A percentile compares a stretch with the other conserved stretches of the same genome.
phyloP scores from a whole-genome alignment of 1,284 basidiomycete genomes.

The Leccinum subspadiceum region DNA sequence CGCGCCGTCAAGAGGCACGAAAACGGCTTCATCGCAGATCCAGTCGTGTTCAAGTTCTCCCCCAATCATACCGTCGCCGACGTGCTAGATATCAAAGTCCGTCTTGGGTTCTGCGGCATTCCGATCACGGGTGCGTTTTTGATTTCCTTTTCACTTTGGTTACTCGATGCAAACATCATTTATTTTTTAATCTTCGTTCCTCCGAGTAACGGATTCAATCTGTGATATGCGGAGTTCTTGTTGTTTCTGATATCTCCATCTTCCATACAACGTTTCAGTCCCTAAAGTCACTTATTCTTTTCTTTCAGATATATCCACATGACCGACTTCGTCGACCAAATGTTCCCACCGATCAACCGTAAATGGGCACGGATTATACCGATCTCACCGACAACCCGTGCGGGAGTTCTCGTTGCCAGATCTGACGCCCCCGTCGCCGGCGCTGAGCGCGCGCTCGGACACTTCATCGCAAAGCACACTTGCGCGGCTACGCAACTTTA shows the following conservation, averaged over 20 bases:
- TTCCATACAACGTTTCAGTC: slow-evolving; percentile 12
- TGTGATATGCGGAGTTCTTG: slow-evolving; percentile 67
- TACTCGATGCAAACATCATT: slow-evolving; percentile 46
- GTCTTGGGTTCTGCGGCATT: slow-evolving; percentile 94
- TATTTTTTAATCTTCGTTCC: slow-evolving; percentile 82
- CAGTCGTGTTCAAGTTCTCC: slow-evolving; percentile 68
- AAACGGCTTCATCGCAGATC: slow-evolving; percentile 98
- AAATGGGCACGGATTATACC: no score
- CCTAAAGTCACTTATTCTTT: slow-evolving; percentile 17
- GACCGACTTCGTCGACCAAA: no score
- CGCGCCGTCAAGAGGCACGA: slow-evolving; percentile 97
- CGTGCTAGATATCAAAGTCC: slow-evolving; percentile 91
- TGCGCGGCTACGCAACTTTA: no score
- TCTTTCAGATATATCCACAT: no score
- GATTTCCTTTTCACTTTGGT: slow-evolving; percentile 4
- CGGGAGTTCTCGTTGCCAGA: no score
- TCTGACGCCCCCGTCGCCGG: no score
- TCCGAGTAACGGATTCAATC: slow-evolving; percentile 67
- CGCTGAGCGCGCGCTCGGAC: no score
- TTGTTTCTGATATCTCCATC: slow-evolving; percentile 32
- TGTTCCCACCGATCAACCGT: no score
- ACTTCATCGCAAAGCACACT: no score
- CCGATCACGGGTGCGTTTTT: slow-evolving; percentile 86
- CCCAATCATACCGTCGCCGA: slow-evolving; percentile 82
- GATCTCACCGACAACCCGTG: no score